phyloP scores from a whole-genome alignment of 768 basidiomycete genomes.

The Mycena floridula region DNA sequence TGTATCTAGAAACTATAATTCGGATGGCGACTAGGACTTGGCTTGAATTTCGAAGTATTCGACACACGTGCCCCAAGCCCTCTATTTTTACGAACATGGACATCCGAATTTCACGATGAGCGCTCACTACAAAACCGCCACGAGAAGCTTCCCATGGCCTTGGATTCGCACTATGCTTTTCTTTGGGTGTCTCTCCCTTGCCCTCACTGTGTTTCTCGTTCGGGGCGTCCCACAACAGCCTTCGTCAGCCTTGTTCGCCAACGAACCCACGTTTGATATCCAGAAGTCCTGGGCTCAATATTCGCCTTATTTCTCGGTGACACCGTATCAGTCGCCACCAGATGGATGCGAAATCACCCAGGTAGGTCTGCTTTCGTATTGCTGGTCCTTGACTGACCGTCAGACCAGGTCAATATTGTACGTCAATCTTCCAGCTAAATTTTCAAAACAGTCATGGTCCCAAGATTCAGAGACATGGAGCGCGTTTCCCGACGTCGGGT shows the following conservation, averaged over 20 bases:
- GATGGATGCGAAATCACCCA: constrained; percentile 48
- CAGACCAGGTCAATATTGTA: constrained; percentile 53
- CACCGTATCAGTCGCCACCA: constrained; percentile 40
- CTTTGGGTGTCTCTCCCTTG: too few species aligned
- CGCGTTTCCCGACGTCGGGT: constrained; percentile 63
- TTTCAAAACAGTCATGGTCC: neutral
- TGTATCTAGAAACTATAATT: neutral
- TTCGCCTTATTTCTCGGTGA: constrained; percentile 51
- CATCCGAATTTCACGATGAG: too few species aligned
- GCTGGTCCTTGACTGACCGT: neutral
- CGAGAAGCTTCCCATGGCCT: too few species aligned
- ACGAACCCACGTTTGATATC: neutral
- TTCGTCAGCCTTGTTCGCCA: too few species aligned
- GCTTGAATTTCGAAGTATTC: too few species aligned
- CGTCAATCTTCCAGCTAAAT: constrained; percentile 14
- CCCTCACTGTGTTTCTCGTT: too few species aligned
- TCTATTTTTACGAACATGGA: too few species aligned
- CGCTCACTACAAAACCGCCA: too few species aligned
- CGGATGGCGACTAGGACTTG: too few species aligned
- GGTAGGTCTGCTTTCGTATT: constrained; percentile 22
- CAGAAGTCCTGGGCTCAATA: constrained; percentile 50
- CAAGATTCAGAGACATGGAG: constrained; percentile 78
- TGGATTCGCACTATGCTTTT: too few species aligned
- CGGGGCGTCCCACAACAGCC: too few species aligned
- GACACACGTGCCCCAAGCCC: too few species aligned